Percentiles rank a stretch among this genome's conserved stretches.
Conservation (phyloP, 2,329 filamentous ascomycete species). For the Fusarium miscanthi region DNA sequence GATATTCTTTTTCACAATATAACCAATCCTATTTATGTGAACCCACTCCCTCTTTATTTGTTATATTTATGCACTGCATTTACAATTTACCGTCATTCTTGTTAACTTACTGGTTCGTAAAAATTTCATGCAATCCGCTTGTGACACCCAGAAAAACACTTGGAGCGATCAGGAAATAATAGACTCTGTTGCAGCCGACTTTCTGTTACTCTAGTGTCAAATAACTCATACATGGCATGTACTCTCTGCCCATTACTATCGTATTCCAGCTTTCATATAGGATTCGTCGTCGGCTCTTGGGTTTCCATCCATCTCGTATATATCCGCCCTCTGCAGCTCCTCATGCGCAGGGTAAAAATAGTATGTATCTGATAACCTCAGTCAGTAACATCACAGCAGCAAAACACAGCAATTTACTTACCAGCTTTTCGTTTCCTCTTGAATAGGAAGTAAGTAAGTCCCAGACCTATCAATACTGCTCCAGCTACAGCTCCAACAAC, state of each 20-base stretch:
- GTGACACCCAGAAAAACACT: too few relatives aligned
- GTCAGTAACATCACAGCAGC: neutral
- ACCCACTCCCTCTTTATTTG: too few relatives aligned
- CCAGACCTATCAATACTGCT: neutral
- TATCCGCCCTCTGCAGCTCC: neutral
- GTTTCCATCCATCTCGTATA: slow-evolving; percentile 6
- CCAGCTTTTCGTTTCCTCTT: neutral
- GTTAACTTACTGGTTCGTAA: too few relatives aligned
- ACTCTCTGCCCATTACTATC: neutral
- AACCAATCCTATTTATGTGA: too few relatives aligned
- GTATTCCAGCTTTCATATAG: neutral
- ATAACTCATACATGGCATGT: accelerated
- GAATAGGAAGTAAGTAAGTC: neutral
- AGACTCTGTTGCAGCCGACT: too few relatives aligned
- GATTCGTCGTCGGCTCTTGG: neutral
- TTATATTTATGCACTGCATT: too few relatives aligned
- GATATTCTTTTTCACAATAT: too few relatives aligned
- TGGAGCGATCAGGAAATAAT: neutral
- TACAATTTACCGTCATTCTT: too few relatives aligned
- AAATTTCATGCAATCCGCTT: too few relatives aligned
- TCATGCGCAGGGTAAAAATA: slow-evolving; percentile 10
- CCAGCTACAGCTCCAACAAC: slow-evolving; percentile 8
- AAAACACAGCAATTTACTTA: neutral
- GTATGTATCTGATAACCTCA: neutral
- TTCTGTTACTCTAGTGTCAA: accelerated